phyloP scores from a whole-genome alignment of 148 eudicot genomes.

The Persicaria maculosa region DNA sequence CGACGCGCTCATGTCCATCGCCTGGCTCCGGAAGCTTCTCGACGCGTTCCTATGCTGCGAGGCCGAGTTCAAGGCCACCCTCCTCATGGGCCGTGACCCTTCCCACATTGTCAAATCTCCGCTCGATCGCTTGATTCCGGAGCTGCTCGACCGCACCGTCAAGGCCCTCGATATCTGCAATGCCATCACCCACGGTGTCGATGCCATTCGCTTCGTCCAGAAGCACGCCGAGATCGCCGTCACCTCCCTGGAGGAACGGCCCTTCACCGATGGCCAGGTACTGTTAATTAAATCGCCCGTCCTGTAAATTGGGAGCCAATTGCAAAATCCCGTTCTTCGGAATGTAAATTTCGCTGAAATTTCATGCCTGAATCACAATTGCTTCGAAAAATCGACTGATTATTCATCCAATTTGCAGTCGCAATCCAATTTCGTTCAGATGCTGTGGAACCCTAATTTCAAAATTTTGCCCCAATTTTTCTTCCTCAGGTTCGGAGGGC shows the following conservation, averaged over 20 bases:
- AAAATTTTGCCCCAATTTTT: not conserved
- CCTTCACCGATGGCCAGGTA: constrained; percentile 75
- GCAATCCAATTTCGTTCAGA: not conserved
- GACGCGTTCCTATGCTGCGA: constrained; percentile 77
- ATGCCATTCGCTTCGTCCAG: constrained; percentile 50
- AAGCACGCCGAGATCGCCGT: constrained; percentile 59
- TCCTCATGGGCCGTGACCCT: constrained; percentile 61
- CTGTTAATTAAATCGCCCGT: not conserved
- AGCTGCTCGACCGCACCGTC: constrained; percentile 56
- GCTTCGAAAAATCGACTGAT: not conserved
- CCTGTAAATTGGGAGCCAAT: not conserved
- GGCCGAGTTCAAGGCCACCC: constrained; percentile 72
- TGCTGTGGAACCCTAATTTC: not conserved
- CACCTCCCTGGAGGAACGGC: constrained; percentile 44
- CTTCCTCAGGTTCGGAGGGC: constrained; percentile 41
- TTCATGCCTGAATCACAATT: not conserved
- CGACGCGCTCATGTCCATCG: constrained; percentile 44
- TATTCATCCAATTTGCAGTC: not conserved
- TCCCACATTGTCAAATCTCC: constrained; percentile 58
- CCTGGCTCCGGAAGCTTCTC: constrained; percentile 66
- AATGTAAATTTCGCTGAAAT: not conserved
- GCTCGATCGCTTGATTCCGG: constrained; percentile 58
- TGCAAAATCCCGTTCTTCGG: not conserved
- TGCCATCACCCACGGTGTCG: constrained; percentile 67
- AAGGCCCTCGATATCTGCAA: constrained; percentile 81